Conservation (phyloP, 2,329 filamentous ascomycete genomes). For the Scedosporium dehoogii region DNA sequence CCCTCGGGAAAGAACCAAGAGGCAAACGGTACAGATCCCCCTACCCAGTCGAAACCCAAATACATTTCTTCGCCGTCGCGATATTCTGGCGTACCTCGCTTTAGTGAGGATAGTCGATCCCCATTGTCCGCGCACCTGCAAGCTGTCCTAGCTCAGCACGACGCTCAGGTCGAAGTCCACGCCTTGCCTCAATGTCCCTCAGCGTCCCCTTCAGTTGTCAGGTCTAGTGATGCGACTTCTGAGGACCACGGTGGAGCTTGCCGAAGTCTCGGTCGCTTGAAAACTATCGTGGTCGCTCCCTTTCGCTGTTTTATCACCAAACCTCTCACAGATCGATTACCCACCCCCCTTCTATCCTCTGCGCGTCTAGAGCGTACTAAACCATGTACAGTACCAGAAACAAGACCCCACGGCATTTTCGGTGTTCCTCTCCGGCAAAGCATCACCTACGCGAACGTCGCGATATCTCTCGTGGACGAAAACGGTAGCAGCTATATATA, state of each 20-base stretch:
- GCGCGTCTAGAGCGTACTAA: neutral
- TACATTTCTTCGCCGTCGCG: neutral
- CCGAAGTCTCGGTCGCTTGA: neutral
- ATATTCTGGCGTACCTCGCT: slow-evolving; percentile 1
- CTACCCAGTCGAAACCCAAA: neutral
- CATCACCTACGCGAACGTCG: slow-evolving; percentile 95
- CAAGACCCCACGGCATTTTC: slow-evolving; percentile 68
- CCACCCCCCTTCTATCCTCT: slow-evolving; percentile 5
- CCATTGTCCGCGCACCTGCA: slow-evolving; percentile 7
- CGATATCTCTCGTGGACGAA: slow-evolving; percentile 89
- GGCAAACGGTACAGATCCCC: slow-evolving; percentile 39
- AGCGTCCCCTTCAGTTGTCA: neutral
- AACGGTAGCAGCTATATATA: slow-evolving; percentile 95
- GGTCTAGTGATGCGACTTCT: slow-evolving; percentile 12
- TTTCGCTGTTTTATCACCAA: neutral
- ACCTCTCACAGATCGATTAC: neutral
- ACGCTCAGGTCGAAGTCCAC: slow-evolving; percentile 6
- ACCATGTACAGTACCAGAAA: slow-evolving; percentile 19
- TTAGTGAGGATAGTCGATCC: slow-evolving; percentile 10
- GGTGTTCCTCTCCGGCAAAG: slow-evolving; percentile 87
- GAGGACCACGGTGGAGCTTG: neutral
- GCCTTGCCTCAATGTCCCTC: neutral
- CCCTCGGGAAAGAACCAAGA: slow-evolving; percentile 44
- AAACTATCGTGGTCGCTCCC: slow-evolving; percentile 1
- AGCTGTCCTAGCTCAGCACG: slow-evolving; percentile 8